phyloP scores from a whole-genome alignment of 148 eudicot species.

The Suaeda aralocaspica region DNA sequence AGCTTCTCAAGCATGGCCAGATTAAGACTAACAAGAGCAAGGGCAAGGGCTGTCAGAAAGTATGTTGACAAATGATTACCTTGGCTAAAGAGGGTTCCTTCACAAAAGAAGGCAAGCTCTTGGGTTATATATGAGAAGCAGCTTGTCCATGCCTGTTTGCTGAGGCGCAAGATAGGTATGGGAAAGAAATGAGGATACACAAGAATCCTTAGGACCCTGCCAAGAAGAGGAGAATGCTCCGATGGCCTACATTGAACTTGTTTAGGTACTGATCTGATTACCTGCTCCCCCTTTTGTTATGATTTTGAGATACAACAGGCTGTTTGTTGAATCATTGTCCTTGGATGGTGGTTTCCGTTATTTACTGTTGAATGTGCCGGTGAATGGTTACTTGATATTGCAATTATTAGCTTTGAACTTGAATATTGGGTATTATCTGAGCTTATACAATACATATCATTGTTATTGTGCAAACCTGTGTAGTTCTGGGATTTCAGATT shows the following conservation, averaged over 20 bases:
- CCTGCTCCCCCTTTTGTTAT: not conserved
- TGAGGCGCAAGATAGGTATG: slow-evolving; percentile 78
- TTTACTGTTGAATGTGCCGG: too few species aligned
- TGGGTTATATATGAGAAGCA: slow-evolving; percentile 84
- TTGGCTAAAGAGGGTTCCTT: slow-evolving; percentile 90
- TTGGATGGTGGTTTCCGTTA: too few species aligned
- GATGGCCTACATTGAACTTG: slow-evolving; percentile 93
- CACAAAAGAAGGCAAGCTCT: slow-evolving; percentile 93
- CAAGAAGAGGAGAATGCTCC: slow-evolving; percentile 95
- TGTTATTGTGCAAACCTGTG: too few species aligned
- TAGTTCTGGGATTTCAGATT: too few species aligned
- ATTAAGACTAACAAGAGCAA: slow-evolving; percentile 81
- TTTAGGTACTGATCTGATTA: slow-evolving; percentile 29
- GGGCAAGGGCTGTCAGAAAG: slow-evolving; percentile 81
- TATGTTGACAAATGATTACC: slow-evolving; percentile 86
- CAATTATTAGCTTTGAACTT: too few species aligned
- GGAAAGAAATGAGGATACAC: slow-evolving; percentile 88
- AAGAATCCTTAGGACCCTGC: slow-evolving; percentile 73
- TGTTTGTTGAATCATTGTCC: too few species aligned
- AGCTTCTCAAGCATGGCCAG: slow-evolving; percentile 78
- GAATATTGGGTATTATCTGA: too few species aligned
- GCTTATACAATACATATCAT: too few species aligned
- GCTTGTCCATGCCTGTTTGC: slow-evolving; percentile 89
- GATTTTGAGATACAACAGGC: too few species aligned
- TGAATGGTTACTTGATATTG: too few species aligned